phyloP scores from a whole-genome alignment of 2,329 filamentous ascomycete genomes.

The Microcyclosporella mali region DNA sequence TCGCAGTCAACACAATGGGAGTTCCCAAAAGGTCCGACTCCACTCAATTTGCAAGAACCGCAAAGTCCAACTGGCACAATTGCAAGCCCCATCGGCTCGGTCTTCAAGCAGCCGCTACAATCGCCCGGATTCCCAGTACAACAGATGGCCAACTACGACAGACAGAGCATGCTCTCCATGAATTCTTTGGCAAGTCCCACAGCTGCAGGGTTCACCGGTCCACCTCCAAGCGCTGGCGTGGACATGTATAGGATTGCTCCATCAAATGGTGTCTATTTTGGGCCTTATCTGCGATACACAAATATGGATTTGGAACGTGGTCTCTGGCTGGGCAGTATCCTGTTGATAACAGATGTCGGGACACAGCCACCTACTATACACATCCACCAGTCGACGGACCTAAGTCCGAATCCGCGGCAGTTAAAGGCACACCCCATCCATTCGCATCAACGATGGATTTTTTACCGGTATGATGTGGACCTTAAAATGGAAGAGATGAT shows the following conservation, averaged over 20 bases:
- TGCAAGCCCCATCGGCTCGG: conserved; percentile 40
- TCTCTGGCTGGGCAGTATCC: conserved; percentile 85
- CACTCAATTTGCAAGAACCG: conserved; percentile 76
- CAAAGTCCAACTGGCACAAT: conserved; percentile 67
- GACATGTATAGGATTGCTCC: conserved; percentile 91
- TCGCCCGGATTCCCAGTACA: conserved; percentile 75
- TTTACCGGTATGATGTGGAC: conserved; percentile 91
- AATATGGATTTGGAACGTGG: conserved; percentile 96
- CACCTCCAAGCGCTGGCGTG: conserved; percentile 81
- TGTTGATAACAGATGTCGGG: conserved; percentile 83
- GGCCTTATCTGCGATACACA: conserved; percentile 87
- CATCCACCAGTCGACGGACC: conserved; percentile 79
- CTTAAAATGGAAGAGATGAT: conserved; percentile 76
- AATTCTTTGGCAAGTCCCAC: conserved; percentile 67
- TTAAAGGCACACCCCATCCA: conserved; percentile 75
- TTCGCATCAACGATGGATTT: conserved; percentile 88
- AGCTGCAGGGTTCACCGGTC: conserved; percentile 75
- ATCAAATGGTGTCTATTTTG: conserved; percentile 96
- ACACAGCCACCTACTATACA: conserved; percentile 88
- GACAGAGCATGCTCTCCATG: conserved; percentile 79
- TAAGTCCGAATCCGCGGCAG: conserved; percentile 85
- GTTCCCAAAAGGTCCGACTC: conserved; percentile 91
- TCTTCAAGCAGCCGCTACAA: conserved; percentile 60
- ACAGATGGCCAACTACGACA: conserved; percentile 69
- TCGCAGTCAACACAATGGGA: conserved; percentile 98